A percentile compares a stretch with the other conserved stretches of the same genome.
These are phyloP conservation scores for Mycena vulgaris DNA, from an alignment of 768 basidiomycete species.

Conservation along the genomic window DNA sequence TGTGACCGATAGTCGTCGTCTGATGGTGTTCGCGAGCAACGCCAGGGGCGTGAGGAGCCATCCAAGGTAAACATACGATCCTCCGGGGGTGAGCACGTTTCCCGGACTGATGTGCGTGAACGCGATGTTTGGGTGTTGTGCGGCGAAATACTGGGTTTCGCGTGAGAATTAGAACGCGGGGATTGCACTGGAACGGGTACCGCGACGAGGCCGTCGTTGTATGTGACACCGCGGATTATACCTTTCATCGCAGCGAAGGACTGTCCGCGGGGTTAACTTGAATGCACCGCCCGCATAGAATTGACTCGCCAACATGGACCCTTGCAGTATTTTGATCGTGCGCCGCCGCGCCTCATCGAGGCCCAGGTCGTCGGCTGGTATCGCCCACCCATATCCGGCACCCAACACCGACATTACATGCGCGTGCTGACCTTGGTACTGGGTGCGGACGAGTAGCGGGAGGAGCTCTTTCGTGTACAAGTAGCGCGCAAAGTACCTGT, in stretches of 20 bases:
- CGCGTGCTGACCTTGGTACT: conserved; percentile 45
- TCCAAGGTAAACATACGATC: background rate
- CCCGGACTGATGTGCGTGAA: conserved; percentile 46
- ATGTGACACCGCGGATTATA: conserved; percentile 3
- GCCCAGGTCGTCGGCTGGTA: conserved; percentile 49
- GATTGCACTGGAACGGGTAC: background rate
- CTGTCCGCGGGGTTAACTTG: background rate
- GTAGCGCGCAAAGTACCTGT: conserved; percentile 39
- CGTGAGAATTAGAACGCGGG: background rate
- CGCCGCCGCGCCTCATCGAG: conserved; percentile 42
- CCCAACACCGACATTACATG: conserved; percentile 50
- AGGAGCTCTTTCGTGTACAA: conserved; percentile 46
- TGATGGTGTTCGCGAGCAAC: background rate
- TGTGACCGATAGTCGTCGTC: background rate
- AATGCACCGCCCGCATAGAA: background rate
- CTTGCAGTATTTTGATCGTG: background rate
- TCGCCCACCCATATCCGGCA: conserved; percentile 40
- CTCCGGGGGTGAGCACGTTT: conserved; percentile 26
- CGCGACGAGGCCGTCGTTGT: conserved; percentile 23
- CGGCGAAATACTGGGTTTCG: conserved; percentile 38
- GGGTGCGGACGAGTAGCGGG: conserved; percentile 45
- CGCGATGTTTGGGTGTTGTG: conserved; percentile 35
- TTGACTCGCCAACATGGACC: background rate
- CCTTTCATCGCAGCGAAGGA: conserved; percentile 23
- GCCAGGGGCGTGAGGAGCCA: conserved; percentile 5